A percentile compares a stretch with the other conserved stretches of the same genome.
These are phyloP conservation scores for Zychaea mexicana DNA, from an alignment of 371 early-diverging fungal genomes.

Conservation along the genomic window DNA sequence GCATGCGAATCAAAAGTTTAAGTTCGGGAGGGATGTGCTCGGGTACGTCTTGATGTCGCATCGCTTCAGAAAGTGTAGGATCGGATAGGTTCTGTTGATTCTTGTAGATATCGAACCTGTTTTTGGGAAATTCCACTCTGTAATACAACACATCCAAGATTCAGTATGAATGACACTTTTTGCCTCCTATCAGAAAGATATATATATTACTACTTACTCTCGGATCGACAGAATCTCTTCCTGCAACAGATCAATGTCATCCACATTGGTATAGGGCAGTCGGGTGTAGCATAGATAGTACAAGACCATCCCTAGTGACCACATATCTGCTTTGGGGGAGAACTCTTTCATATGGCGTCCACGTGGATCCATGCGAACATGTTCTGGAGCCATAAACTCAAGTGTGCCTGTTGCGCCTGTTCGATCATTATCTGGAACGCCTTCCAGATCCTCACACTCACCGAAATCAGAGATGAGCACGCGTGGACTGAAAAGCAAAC, in stretches of 20 bases:
- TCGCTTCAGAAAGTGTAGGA: conserved; percentile 9
- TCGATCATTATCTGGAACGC: conserved; percentile 60
- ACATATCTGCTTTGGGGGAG: conserved; percentile 89
- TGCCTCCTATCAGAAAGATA: too few relatives aligned
- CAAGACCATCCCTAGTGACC: conserved; percentile 93
- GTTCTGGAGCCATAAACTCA: conserved; percentile 94
- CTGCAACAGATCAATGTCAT: conserved; percentile 84
- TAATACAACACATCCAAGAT: neutral
- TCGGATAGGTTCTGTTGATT: conserved; percentile 3
- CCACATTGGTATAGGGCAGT: conserved; percentile 84
- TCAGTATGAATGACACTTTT: neutral
- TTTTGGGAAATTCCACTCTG: conserved; percentile 35
- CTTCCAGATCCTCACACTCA: conserved; percentile 84
- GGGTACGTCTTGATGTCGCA: conserved; percentile 17
- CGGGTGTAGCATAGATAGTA: conserved; percentile 86
- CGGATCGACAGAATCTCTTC: conserved; percentile 75
- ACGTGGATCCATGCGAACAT: conserved; percentile 45
- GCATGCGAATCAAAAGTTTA: conserved; percentile 58
- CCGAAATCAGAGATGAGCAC: conserved; percentile 95
- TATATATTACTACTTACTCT: conserved; percentile 28
- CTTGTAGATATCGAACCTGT: conserved; percentile 31
- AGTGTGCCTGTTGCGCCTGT: conserved; percentile 96
- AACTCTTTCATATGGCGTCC: conserved; percentile 75
- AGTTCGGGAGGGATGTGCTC: conserved; percentile 59
- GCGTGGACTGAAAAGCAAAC: too few relatives aligned